phyloP scores from a whole-genome alignment of 164 flowering plant genomes.

The Nelumbo lutea region DNA sequence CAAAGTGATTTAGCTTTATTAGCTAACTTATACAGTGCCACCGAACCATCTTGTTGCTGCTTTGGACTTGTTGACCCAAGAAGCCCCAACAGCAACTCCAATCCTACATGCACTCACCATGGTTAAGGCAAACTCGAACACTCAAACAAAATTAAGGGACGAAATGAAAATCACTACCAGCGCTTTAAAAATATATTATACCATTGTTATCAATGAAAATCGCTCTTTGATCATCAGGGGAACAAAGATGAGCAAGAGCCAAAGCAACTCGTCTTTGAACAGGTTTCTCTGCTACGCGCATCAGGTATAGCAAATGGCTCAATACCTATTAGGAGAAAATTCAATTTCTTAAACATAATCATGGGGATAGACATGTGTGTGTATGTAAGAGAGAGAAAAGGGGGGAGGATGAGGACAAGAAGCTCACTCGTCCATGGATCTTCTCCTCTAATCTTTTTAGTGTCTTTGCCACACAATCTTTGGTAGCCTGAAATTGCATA shows the following conservation, averaged over 20 bases:
- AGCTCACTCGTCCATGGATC: conserved; percentile 82
- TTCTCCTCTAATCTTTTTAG: conserved; percentile 94
- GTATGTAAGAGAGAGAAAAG: not conserved
- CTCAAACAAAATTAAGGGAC: not conserved
- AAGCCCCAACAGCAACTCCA: conserved; percentile 82
- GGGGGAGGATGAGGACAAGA: not conserved
- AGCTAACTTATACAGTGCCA: conserved; percentile 74
- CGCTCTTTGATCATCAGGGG: conserved; percentile 74
- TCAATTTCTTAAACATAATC: not conserved
- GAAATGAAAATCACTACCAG: not conserved
- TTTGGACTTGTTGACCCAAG: conserved; percentile 57
- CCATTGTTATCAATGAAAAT: conserved; percentile 87
- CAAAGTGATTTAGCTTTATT: conserved; percentile 74
- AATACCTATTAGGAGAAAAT: conserved; percentile 47
- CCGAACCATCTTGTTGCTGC: conserved; percentile 86
- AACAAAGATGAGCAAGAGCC: conserved; percentile 96
- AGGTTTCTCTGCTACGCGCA: conserved; percentile 69
- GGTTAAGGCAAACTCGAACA: not conserved
- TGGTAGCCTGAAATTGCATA: conserved; percentile 60
- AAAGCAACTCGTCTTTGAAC: conserved; percentile 84
- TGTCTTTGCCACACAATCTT: conserved; percentile 98
- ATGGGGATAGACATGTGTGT: not conserved
- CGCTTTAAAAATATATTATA: conserved; percentile 17
- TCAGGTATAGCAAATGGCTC: conserved; percentile 70
- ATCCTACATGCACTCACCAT: conserved; percentile 37